Evolutionary conservation across 2,329 filamentous ascomycete genomes (phyloP), one percentile per base, ranked within the genome.

Genomic region (Aspergillus fructus): DNA sequence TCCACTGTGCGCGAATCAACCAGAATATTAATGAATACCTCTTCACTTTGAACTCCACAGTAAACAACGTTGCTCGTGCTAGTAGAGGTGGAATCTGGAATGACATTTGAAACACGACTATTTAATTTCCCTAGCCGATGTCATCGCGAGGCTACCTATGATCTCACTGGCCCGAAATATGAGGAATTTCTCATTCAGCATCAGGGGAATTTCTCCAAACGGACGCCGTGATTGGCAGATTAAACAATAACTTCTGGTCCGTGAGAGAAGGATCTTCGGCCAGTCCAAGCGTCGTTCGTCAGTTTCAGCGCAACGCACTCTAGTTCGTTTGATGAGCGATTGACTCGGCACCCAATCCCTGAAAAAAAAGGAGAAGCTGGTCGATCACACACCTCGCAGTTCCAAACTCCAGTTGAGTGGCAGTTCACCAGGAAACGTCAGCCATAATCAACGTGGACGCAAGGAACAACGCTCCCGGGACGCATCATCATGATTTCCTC

Each of bases 221-320:
- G 23, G 24, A 3, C 39, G 21, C 15, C 21, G 11, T 53, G 42
- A 53, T 53, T 53, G 51, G 43, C 42, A 13, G 12, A 39, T 5
- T 40, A 5, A 4, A 24, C n/a, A 46, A 53, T 45, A 48, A 24
- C 21, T 47, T 34, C 45, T 49, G 37, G 45, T 55, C 37, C 37
- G 39, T 49, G 45, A 21, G 21, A 39, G 33, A 41, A 33, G 33
- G 51, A 54, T 54, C 51, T 40, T 23, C 51, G 37, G 43, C 43
- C 53, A 49, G 53, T 49, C 53, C 53, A 17, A 55, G 45, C 53
- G 45, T 19, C 45, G 12, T 37, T 49, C 42, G 30, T 13, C 34
- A 48, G 42, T 39, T 34, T 48, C 51, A 47, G 30, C 34, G 17
- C 41, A 23, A 17, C 19, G 17, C 7, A 45, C 9, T 45, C 43